phyloP scores from a whole-genome alignment of 2,329 filamentous ascomycete genomes.

The Fusarium chuoi region DNA sequence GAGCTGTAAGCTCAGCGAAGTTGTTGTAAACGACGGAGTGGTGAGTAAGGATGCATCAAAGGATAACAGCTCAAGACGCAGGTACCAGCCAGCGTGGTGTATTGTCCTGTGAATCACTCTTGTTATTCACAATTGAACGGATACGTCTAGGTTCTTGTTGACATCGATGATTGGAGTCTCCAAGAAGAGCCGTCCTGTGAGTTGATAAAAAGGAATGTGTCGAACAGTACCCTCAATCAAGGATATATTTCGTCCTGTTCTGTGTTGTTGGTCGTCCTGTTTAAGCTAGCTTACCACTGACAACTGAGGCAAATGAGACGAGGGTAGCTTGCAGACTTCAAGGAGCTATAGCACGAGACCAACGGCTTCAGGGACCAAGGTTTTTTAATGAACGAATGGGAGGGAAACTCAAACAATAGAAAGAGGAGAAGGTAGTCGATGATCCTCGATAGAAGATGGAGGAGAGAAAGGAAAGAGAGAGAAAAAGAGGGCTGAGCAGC shows the following conservation, averaged over 20 bases:
- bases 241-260: conserved; percentile 6
- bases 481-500: conserved; percentile 37
- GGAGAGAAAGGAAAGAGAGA: conserved; percentile 25
- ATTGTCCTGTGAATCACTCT: conserved; percentile 10
- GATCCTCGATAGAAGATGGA: conserved; percentile 34
- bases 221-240: conserved; percentile 12
- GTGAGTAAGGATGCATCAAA: conserved; percentile 8
- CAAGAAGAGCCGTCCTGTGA: conserved; percentile 8
- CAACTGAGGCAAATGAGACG: conserved; percentile 17
- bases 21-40: not conserved
- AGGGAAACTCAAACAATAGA: conserved; percentile 5
- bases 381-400: conserved; percentile 32
- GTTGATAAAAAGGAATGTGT: conserved; percentile 29
- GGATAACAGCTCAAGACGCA: conserved; percentile 28
- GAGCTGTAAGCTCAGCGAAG: conserved; percentile 14
- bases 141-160: conserved; percentile 12
- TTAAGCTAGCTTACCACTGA: conserved; percentile 14
- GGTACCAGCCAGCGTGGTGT: conserved; percentile 33
- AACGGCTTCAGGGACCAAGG: conserved; percentile 29
- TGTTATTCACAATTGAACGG: conserved; percentile 15
- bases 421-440: conserved; percentile 14
- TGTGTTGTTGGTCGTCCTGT: conserved; percentile 4
- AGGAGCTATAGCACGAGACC: conserved; percentile 27
- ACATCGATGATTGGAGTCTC: conserved; percentile 5
- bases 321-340: conserved; percentile 30